phyloP scores from a whole-genome alignment of 148 eudicot species.

The Persicaria maculosa region DNA sequence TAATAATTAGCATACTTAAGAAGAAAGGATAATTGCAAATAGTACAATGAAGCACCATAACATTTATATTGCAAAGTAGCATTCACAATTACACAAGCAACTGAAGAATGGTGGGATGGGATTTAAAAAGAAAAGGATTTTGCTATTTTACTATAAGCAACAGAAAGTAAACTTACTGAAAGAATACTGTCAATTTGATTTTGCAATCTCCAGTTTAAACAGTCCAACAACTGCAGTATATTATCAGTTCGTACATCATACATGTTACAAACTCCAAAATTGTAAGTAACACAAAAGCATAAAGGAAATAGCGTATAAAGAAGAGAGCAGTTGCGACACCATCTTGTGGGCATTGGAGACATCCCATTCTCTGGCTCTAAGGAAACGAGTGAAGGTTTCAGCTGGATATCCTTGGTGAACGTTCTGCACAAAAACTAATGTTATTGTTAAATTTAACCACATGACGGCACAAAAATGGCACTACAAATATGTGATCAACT shows the following conservation, averaged over 20 bases:
- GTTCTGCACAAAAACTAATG: slow-evolving; percentile 32
- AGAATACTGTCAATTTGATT: slow-evolving; percentile 49
- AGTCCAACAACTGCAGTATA: slow-evolving; percentile 47
- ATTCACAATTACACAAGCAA: not conserved
- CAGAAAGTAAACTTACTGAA: slow-evolving; percentile 27
- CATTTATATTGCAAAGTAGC: not conserved
- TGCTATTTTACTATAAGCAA: not conserved
- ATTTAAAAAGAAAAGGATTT: not conserved
- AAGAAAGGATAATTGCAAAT: not conserved
- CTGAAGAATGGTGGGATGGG: too few relatives aligned
- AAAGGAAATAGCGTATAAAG: not conserved
- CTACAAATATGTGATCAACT: not conserved
- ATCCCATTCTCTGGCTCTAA: slow-evolving; percentile 59
- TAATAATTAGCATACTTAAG: not conserved
- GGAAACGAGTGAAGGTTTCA: slow-evolving; percentile 42
- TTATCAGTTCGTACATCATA: not conserved
- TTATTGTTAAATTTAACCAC: not conserved
- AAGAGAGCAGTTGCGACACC: slow-evolving; percentile 23
- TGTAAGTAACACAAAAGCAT: not conserved
- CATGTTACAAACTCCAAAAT: not conserved
- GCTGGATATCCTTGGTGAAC: slow-evolving; percentile 54
- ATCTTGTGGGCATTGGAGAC: slow-evolving; percentile 49
- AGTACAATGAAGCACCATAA: not conserved
- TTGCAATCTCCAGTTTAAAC: slow-evolving; percentile 46
- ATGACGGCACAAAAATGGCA: not conserved